Percentiles rank a stretch among this genome's conserved stretches.
These are phyloP conservation scores for Cytidiella melzeri DNA, from an alignment of 768 basidiomycete genomes.

Conservation along the genomic window DNA sequence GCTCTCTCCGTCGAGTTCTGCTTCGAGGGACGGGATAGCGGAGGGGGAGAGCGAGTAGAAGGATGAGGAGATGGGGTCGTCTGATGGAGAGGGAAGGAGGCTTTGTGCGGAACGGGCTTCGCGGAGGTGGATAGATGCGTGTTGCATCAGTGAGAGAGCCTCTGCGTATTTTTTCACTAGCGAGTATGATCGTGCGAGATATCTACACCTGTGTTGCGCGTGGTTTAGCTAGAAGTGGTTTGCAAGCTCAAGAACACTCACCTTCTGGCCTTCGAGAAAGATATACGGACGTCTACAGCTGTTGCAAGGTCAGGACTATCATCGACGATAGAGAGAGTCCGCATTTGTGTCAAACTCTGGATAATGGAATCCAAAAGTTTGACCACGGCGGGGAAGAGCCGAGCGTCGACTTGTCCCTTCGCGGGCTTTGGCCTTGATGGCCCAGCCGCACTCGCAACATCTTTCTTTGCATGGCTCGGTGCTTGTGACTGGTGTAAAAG, in stretches of 20 bases:
- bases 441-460: constrained; percentile 9
- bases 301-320: constrained; percentile 79
- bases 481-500: constrained; percentile 35
- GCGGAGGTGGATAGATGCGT: constrained; percentile 66
- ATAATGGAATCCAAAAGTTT: constrained; percentile 83
- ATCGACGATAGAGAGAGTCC: constrained; percentile 77
- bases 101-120: constrained; percentile 55
- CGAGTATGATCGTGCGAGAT: constrained; percentile 72
- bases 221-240: neutral
- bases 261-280: constrained; percentile 73
- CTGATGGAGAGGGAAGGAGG: constrained; percentile 9
- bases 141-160: constrained; percentile 63
- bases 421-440: constrained; percentile 22
- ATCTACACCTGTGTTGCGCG: constrained; percentile 48
- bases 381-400: constrained; percentile 81
- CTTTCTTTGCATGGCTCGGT: constrained; percentile 31
- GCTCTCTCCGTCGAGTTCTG: constrained; percentile 39
- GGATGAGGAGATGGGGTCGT: constrained; percentile 30
- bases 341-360: constrained; percentile 81
- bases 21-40: constrained; percentile 49
- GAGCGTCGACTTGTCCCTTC: constrained; percentile 54
- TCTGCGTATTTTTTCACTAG: constrained; percentile 67
- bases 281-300: constrained; percentile 69
- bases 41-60: constrained; percentile 50
- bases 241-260: constrained; percentile 26